Evolutionary conservation across 192 early-diverging fungal species (phyloP).

Genomic region (Thamnidium elegans): DNA sequence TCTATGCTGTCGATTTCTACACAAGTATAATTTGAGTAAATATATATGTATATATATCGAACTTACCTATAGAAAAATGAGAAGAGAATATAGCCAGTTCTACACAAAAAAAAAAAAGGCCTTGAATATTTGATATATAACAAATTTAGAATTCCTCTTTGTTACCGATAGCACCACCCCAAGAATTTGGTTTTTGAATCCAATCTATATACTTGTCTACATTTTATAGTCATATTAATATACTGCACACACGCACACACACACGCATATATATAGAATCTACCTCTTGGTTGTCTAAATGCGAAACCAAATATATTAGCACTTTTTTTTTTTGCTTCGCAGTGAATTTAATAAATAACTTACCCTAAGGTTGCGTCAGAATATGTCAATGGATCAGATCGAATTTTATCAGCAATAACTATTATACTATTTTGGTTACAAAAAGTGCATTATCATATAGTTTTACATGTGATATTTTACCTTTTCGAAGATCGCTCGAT

Average conservation of each 20-base stretch:
- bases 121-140: too few relatives aligned
- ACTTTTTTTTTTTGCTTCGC: neutral
- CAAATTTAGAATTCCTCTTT: too few relatives aligned
- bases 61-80: conserved; percentile 58
- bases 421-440: conserved; percentile 14
- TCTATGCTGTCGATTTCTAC: conserved; percentile 77
- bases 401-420: conserved; percentile 53
- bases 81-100: conserved; percentile 75
- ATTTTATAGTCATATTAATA: neutral
- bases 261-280: neutral
- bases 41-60: too few relatives aligned
- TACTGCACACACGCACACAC: too few relatives aligned
- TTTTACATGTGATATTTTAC: too few relatives aligned
- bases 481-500: conserved; percentile 28
- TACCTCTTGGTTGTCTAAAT: conserved; percentile 25
- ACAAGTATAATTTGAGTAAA: too few relatives aligned
- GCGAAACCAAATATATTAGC: neutral
- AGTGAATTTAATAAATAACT: neutral
- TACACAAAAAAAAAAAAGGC: conserved; percentile 25
- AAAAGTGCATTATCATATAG: neutral
- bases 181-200: conserved; percentile 61
- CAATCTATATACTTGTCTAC: conserved; percentile 59
- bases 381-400: conserved; percentile 52
- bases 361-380: conserved; percentile 64
- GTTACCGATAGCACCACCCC: conserved; percentile 85